Evolutionary conservation across 139 green algal genomes (phyloP).

Genomic region (Trebouxia sp.): DNA sequence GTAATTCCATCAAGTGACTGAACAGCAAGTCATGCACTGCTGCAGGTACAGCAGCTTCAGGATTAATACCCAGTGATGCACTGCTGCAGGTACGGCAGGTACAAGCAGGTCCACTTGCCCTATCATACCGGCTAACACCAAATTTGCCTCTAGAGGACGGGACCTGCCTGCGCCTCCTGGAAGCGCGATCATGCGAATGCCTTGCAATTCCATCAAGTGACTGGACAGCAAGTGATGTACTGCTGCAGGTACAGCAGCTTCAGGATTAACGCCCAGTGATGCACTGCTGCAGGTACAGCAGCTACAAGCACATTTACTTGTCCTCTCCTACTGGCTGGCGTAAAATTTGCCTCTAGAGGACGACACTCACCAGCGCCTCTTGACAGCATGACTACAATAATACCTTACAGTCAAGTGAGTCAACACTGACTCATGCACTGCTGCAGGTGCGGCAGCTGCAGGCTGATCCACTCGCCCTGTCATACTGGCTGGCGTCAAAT

Average conservation of each 20-base stretch:
- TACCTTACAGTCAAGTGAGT: neutral
- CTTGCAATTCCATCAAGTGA: neutral
- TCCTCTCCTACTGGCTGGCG: slow-evolving; percentile 48
- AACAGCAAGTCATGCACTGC: neutral
- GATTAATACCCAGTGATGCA: no score
- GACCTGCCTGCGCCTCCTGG: neutral
- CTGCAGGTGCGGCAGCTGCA: slow-evolving; percentile 33
- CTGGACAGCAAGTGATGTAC: neutral
- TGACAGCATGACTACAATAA: neutral
- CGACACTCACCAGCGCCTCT: slow-evolving; percentile 23
- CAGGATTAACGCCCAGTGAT: no score
- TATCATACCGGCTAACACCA: slow-evolving; percentile 47
- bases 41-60: slow-evolving; percentile 34
- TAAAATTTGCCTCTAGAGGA: slow-evolving; percentile 46
- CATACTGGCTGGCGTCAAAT: slow-evolving; percentile 48
- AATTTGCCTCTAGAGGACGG: slow-evolving; percentile 47
- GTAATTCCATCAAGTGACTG: neutral
- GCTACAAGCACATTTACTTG: slow-evolving; percentile 35
- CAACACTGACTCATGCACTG: neutral
- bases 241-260: slow-evolving; percentile 33
- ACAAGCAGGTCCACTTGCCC: slow-evolving; percentile 33
- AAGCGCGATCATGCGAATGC: neutral
- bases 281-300: slow-evolving; percentile 9
- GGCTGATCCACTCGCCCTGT: slow-evolving; percentile 40
- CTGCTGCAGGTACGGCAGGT: neutral